Base-by-base conservation (phyloP, 305 asterid species). In the Lippia alba region DNA sequence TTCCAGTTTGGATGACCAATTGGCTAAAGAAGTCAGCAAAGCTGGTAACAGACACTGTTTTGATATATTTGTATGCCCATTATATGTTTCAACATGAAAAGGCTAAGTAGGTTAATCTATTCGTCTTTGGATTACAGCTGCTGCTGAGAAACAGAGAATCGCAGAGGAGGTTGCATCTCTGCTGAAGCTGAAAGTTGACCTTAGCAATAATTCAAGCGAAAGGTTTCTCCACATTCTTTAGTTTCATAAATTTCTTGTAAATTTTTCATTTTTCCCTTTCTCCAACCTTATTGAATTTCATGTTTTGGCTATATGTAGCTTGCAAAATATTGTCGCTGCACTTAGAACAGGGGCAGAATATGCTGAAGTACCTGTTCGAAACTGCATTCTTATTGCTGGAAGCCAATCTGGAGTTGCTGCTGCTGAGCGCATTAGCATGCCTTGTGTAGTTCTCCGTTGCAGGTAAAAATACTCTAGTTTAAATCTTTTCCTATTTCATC, bases 131-230 rank as follows among this genome's bases (percentile, higher is more conserved):
- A 4, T 15, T 74, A 24, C 87, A 91, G 99, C 94, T 83, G 81
- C 96, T 64, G 91, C 95, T 14, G 93, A 89, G 85, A 89, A 81
- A 81, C 96, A 78, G 76, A 87, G 87, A 78, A 82, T 91, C 66
- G 96, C 99, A 17, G 89, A 91, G 81, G 96, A 89, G 80, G 93
- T 91, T 85, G 96, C 99, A 73, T 87, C 97, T 30, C 64, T 91
- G 80, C 89, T 94, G 76, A 89, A 91, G 83, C 79, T 89, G 81
- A 94, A 87, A 76, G 94, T 91, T 66, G 97, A 89, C 73, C 85
- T 88, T 40, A 82, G 82, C 71, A 86, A 86, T 56, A 77, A 74
- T 78, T 84, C 99, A 67, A 86, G 81, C 76, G 97, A 88, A 87
- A 86, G 95, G 98, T 91, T 78, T 61, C 73, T 63, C 18, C 70